A percentile compares a stretch with the other conserved stretches of the same genome.
These are phyloP conservation scores for Seiridium cupressi DNA, from an alignment of 2,329 filamentous ascomycete genomes.

Conservation along the genomic window DNA sequence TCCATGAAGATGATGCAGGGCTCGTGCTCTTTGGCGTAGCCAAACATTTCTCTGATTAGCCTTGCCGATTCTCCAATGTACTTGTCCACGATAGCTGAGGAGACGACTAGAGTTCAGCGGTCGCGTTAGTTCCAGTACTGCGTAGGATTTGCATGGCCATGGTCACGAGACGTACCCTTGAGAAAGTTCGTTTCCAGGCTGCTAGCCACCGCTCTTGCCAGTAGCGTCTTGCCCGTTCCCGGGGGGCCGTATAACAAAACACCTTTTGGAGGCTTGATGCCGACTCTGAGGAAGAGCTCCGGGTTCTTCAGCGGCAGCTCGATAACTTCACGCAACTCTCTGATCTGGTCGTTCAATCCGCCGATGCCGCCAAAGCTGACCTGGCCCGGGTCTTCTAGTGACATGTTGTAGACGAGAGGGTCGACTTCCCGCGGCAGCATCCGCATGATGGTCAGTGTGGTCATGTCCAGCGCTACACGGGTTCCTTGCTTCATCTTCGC, in stretches of 20 bases:
- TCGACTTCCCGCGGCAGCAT: conserved; percentile 99
- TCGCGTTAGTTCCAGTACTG: background rate
- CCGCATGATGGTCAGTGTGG: conserved; percentile 98
- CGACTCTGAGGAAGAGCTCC: conserved; percentile 92
- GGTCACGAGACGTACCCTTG: conserved; percentile 65
- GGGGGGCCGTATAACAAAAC: conserved; percentile 94
- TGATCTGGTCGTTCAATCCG: conserved; percentile 96
- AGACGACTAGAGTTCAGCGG: conserved; percentile 67
- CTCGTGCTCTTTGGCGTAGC: conserved; percentile 98
- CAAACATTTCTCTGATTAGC: conserved; percentile 98
- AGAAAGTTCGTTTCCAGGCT: conserved; percentile 97
- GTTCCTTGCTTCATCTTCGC: conserved; percentile 96
- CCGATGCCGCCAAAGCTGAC: conserved; percentile 98
- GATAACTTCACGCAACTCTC: conserved; percentile 95
- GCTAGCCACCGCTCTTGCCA: conserved; percentile 93
- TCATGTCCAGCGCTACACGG: conserved; percentile 97
- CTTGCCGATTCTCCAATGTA: conserved; percentile 98
- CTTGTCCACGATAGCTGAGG: conserved; percentile 98
- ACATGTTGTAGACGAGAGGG: conserved; percentile 99
- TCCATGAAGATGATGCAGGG: conserved; percentile 99
- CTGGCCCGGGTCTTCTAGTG: conserved; percentile 93
- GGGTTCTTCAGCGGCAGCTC: conserved; percentile 98
- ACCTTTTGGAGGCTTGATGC: conserved; percentile 98
- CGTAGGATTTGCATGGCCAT: background rate
- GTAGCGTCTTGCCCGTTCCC: conserved; percentile 92